A percentile compares a stretch with the other conserved stretches of the same genome.
phyloP scores from a whole-genome alignment of 2,329 filamentous ascomycete genomes.

The Cordyceps cicadae region DNA sequence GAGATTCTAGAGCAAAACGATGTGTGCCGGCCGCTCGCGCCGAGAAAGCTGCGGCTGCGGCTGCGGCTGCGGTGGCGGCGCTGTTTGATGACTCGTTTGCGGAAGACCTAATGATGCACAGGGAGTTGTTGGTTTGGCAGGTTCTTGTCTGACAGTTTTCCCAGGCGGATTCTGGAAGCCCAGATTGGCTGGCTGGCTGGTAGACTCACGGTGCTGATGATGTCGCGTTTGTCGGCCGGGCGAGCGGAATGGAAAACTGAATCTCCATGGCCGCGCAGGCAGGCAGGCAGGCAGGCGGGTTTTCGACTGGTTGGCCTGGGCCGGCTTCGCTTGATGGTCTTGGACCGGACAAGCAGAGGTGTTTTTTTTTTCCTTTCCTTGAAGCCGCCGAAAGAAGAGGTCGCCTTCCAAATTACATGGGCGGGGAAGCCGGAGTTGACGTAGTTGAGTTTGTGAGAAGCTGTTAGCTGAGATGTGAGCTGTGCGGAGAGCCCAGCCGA shows the following conservation, averaged over 20 bases:
- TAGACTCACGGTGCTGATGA: slow-evolving; percentile 9
- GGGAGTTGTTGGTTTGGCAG: too few relatives aligned
- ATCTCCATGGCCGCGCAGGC: slow-evolving; percentile 25
- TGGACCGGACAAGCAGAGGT: neutral
- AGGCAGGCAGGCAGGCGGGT: too few relatives aligned
- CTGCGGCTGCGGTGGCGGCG: slow-evolving; percentile 5
- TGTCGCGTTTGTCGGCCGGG: slow-evolving; percentile 8
- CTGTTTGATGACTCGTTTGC: neutral
- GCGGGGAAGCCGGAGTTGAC: neutral
- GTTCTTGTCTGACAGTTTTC: too few relatives aligned
- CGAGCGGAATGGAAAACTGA: slow-evolving; percentile 22
- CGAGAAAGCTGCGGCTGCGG: slow-evolving; percentile 4
- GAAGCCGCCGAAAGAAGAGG: neutral
- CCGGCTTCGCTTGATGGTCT: neutral
- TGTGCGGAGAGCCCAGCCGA: neutral
- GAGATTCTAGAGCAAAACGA: slow-evolving; percentile 30
- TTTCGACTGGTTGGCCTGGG: neutral
- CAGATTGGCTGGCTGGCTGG: neutral
- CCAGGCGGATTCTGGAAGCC: too few relatives aligned
- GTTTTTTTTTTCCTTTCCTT: neutral
- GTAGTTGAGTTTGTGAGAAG: neutral
- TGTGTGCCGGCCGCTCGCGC: slow-evolving; percentile 22
- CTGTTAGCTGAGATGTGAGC: too few relatives aligned
- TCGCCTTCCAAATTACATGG: neutral
- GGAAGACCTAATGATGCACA: neutral